These are phyloP conservation scores for Macaranga tanarius DNA, from an alignment of 441 rosid genomes.

Conservation along the genomic window DNA sequence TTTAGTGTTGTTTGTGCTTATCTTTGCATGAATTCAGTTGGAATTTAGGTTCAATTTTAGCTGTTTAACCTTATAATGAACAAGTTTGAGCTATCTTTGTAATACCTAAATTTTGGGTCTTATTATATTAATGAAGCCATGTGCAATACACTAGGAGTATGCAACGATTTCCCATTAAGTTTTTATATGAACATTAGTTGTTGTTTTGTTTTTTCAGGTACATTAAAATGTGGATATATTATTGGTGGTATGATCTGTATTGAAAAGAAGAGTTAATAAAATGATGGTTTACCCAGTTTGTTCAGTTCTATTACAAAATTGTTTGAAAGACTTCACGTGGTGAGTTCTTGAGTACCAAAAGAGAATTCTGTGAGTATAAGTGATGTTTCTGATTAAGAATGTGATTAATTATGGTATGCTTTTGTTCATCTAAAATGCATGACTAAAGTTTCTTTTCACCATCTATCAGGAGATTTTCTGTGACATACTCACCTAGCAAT, in stretches of 20 bases:
- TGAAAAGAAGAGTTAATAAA: slow-evolving; percentile 1
- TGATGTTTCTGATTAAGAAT: background rate
- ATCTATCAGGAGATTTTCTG: slow-evolving; percentile 37
- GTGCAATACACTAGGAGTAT: too few relatives aligned
- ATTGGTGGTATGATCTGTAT: background rate
- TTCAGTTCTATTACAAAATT: slow-evolving; percentile 14
- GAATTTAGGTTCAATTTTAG: too few relatives aligned
- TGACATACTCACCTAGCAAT: slow-evolving; percentile 22
- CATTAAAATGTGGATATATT: too few relatives aligned
- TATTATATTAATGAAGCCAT: too few relatives aligned
- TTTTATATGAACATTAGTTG: too few relatives aligned
- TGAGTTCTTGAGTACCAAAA: background rate
- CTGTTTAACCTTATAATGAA: too few relatives aligned
- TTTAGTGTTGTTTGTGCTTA: too few relatives aligned
- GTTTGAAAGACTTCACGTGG: slow-evolving; percentile 14
- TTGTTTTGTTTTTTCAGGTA: slow-evolving; percentile 5
- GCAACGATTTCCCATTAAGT: too few relatives aligned
- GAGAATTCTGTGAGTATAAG: background rate
- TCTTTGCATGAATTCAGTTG: too few relatives aligned
- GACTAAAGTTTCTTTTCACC: slow-evolving; percentile 1
- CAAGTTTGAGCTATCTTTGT: too few relatives aligned
- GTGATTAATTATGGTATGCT: background rate
- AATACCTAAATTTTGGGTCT: too few relatives aligned
- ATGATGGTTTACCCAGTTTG: slow-evolving; percentile 20
- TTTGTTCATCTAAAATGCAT: too few relatives aligned